Evolutionary conservation across 495 filamentous ascomycete species (phyloP), one percentile per base, ranked within the genome.

Genomic region (Tuber umbilicatum): DNA sequence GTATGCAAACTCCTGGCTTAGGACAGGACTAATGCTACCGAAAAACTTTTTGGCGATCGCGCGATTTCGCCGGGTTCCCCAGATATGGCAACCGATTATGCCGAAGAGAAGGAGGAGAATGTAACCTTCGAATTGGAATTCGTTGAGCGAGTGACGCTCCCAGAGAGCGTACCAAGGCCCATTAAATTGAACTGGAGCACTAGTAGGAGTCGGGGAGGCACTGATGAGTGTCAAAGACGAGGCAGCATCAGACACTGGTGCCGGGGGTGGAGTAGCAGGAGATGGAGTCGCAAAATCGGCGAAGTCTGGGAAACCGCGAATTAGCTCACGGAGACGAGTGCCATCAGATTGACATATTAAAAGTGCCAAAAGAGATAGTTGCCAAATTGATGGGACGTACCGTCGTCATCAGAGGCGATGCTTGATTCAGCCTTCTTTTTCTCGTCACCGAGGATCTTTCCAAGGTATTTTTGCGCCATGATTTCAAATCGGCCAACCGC

Each of bases 141-240:
- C 95, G 76, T 84, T 85, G 70, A 90, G 85, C 17, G 87, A 88
- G 78, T 92, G 87, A 78, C 95, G 92, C 88, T 99, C 94, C 88
- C 94, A 95, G 41, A 99, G 86, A 47, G 93, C 92, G 85, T 98
- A 99, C 95, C 95, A 98, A 86, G 92, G 93, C 67, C 80, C 76
- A 50, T 69, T 39, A 31, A 45, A 75, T 31, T 68, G 21, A 55
- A n/a, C 45, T 2, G 73, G 75, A 2, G 70, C 40, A 27, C 68
- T 19, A 7, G 72, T 64, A 35, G 80, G 74, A 41, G 95, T 97
- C 83, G 91, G 97, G 19, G 92, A 89, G 39, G 83, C 83, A 45
- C 83, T 79, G 71, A 86, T 87, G 71, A 87, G 84, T 45, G 86
- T 85, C 77, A 86, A 85, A 71, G 85, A 82, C 41, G 86, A 84